These are phyloP conservation scores for Monosporozyma solicola DNA, from an alignment of 805 yeast species.

Conservation along the genomic window DNA sequence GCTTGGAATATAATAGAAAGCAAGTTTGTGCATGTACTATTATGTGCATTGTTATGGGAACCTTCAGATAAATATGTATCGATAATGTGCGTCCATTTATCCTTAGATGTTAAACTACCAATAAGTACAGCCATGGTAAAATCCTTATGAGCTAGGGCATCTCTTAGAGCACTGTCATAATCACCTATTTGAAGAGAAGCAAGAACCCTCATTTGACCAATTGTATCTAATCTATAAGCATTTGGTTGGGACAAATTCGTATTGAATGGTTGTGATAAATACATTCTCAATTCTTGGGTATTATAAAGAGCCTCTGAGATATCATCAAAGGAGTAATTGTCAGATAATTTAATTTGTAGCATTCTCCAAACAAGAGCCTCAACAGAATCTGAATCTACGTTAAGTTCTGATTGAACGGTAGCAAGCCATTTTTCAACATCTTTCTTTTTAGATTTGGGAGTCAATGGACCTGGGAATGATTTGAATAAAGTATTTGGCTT, in stretches of 20 bases:
- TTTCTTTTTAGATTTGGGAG: slow-evolving; percentile 48
- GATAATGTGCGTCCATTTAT: slow-evolving; percentile 49
- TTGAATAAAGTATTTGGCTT: slow-evolving; percentile 25
- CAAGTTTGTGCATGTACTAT: slow-evolving; percentile 28
- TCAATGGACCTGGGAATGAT: slow-evolving; percentile 44
- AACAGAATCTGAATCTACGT: slow-evolving; percentile 12
- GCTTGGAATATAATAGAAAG: slow-evolving; percentile 53
- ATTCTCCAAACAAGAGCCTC: slow-evolving; percentile 20
- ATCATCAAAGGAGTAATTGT: slow-evolving; percentile 26
- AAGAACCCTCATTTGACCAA: slow-evolving; percentile 25
- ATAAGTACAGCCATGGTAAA: slow-evolving; percentile 73
- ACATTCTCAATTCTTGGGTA: slow-evolving; percentile 21
- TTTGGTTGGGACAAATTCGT: slow-evolving; percentile 11
- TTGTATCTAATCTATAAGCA: slow-evolving; percentile 35
- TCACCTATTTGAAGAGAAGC: slow-evolving; percentile 50
- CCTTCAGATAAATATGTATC: slow-evolving; percentile 45
- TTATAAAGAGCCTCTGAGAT: slow-evolving; percentile 28
- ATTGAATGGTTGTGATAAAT: slow-evolving; percentile 17
- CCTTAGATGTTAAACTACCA: slow-evolving; percentile 56
- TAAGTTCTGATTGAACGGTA: slow-evolving; percentile 25
- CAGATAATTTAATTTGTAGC: slow-evolving; percentile 19
- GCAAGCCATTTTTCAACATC: slow-evolving; percentile 66
- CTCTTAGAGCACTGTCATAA: slow-evolving; percentile 53
- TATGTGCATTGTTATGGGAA: slow-evolving; percentile 31
- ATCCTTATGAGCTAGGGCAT: slow-evolving; percentile 53